Evolutionary conservation across 1,284 basidiomycete species (phyloP).

Genomic region (Fistulina hepatica): DNA sequence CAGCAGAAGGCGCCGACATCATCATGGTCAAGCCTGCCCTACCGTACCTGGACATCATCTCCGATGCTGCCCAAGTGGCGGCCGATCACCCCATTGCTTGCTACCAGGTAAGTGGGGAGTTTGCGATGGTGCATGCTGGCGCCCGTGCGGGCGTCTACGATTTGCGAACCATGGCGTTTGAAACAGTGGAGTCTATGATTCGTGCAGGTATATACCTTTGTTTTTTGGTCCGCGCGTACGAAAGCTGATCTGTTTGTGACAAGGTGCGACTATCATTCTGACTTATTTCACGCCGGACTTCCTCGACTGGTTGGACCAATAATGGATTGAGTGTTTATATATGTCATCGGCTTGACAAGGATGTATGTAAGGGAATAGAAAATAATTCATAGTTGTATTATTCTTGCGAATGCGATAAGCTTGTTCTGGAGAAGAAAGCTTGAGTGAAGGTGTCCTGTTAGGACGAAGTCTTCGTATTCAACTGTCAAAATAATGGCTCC

Average conservation of each 20-base stretch:
- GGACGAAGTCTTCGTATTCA: no score
- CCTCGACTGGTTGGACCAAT: conserved; percentile 73
- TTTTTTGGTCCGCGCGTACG: conserved; percentile 1
- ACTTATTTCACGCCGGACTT: conserved; percentile 96
- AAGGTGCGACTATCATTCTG: conserved; percentile 82
- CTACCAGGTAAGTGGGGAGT: conserved; percentile 97
- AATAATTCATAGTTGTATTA: no score
- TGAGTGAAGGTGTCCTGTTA: no score
- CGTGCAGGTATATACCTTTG: conserved; percentile 62
- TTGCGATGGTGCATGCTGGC: conserved; percentile 92
- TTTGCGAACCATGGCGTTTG: conserved; percentile 87
- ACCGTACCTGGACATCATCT: conserved; percentile 94
- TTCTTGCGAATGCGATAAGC: no score
- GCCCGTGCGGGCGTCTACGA: conserved; percentile 91
- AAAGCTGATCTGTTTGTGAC: conserved; percentile 9
- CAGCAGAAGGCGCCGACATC: conserved; percentile 92
- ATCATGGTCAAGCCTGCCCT: conserved; percentile 98
- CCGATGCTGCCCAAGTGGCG: conserved; percentile 76
- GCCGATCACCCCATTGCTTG: conserved; percentile 86
- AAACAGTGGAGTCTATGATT: conserved; percentile 82
- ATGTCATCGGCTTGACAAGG: conserved; percentile 2
- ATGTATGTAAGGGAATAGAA: no score
- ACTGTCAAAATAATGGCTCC: no score
- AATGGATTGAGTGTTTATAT: conserved; percentile 14
- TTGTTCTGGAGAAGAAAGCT: no score